Conservation (phyloP, 495 filamentous ascomycete genomes). For the Penicillium pancosmium region DNA sequence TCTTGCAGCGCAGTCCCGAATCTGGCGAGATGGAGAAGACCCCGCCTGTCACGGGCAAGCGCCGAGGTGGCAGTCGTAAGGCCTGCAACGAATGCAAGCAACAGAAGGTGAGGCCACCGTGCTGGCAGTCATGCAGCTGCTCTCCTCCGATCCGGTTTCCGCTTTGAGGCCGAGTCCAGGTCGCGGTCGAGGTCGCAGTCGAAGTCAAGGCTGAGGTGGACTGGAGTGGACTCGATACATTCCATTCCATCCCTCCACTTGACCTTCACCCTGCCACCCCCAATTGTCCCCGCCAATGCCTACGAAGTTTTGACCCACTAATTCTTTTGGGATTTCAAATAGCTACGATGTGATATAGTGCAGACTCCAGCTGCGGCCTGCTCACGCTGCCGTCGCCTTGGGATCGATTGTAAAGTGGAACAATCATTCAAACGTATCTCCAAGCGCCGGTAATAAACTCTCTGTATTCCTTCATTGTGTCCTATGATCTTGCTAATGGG, state of each 20-base stretch:
- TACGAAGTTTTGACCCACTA: constrained; percentile 4
- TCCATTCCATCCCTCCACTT: too few relatives aligned
- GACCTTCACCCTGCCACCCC: too few relatives aligned
- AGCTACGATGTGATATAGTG: constrained; percentile 54
- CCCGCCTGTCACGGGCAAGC: constrained; percentile 49
- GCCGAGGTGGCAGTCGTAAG: constrained; percentile 50
- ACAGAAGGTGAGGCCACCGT: constrained; percentile 44
- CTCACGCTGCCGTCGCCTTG: constrained; percentile 49
- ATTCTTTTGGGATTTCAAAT: constrained; percentile 5
- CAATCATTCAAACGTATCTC: constrained; percentile 52
- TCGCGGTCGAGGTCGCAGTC: neutral
- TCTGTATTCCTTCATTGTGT: neutral
- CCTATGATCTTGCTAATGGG: constrained; percentile 12
- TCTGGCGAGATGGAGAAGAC: constrained; percentile 46
- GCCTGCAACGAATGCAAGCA: constrained; percentile 56
- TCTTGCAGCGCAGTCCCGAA: constrained; percentile 38
- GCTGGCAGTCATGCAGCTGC: constrained; percentile 7
- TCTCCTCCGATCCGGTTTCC: neutral
- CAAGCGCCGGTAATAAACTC: constrained; percentile 44
- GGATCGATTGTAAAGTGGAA: constrained; percentile 54
- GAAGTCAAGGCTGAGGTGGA: neutral
- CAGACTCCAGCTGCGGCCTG: constrained; percentile 48
- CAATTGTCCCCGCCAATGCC: neutral
- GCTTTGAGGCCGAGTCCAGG: neutral
- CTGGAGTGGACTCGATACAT: neutral